Percentiles rank a stretch among this genome's conserved stretches.
Conservation (phyloP, 1,284 basidiomycete genomes). For the Vanrija humicola region DNA sequence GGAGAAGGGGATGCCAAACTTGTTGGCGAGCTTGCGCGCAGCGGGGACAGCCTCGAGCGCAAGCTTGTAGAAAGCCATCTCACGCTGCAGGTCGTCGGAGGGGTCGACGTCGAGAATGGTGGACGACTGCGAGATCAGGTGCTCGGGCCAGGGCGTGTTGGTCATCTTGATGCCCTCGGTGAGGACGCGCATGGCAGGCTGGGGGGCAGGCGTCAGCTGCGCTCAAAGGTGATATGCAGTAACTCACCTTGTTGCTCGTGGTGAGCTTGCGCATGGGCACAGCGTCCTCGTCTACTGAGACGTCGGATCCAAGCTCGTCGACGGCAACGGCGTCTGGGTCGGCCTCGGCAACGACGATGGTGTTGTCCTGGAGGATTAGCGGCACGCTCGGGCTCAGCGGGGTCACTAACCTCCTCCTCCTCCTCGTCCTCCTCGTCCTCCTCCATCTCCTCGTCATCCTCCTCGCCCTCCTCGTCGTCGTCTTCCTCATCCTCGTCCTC, state of each 20-base stretch:
- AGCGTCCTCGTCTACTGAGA: constrained; percentile 65
- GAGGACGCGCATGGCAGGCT: constrained; percentile 78
- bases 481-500: constrained; percentile 53
- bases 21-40: constrained; percentile 68
- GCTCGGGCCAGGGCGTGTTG: constrained; percentile 79
- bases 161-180: constrained; percentile 73
- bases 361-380: constrained; percentile 26
- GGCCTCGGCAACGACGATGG: constrained; percentile 47
- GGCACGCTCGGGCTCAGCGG: constrained; percentile 10
- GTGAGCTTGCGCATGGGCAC: constrained; percentile 75
- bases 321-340: constrained; percentile 57
- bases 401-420: constrained; percentile 37
- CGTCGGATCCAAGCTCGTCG: constrained; percentile 64
- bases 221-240: background rate
- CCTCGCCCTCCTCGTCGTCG: constrained; percentile 62
- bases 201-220: background rate
- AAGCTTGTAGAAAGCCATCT: constrained; percentile 96
- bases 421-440: constrained; percentile 51
- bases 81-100: constrained; percentile 75
- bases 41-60: constrained; percentile 75
- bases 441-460: constrained; percentile 56
- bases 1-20: constrained; percentile 73
- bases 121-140: constrained; percentile 69
- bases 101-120: constrained; percentile 72
- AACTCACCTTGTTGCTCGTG: constrained; percentile 70